These are phyloP conservation scores for Lathyrus sativus DNA, from an alignment of 306 rosid species.

Conservation along the genomic window DNA sequence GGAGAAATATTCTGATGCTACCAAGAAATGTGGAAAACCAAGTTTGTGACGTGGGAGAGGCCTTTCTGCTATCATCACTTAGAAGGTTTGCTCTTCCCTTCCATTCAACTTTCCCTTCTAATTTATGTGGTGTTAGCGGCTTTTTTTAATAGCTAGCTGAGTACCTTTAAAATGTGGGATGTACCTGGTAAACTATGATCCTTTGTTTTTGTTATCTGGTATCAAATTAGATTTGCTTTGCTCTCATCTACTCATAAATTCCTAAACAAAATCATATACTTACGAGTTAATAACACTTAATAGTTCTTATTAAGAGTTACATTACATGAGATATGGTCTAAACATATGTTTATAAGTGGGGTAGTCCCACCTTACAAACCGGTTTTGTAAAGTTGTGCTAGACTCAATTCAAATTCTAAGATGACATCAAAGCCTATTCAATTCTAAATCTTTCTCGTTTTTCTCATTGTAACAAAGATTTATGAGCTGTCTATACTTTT, in stretches of 20 bases:
- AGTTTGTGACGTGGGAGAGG: constrained; percentile 86
- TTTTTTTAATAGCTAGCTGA: constrained; percentile 20
- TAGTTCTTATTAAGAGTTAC: constrained; percentile 12
- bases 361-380: too few relatives aligned
- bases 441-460: background rate
- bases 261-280: constrained; percentile 3
- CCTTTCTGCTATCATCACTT: constrained; percentile 80
- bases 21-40: constrained; percentile 80
- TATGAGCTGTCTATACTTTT: background rate
- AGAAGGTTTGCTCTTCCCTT: constrained; percentile 59
- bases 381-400: too few relatives aligned
- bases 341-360: too few relatives aligned
- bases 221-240: constrained; percentile 1
- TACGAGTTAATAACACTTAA: constrained; percentile 18
- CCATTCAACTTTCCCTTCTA: constrained; percentile 14
- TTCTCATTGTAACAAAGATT: constrained; percentile 16
- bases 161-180: background rate
- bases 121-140: constrained; percentile 10
- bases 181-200: constrained; percentile 26
- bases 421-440: too few relatives aligned
- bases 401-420: too few relatives aligned
- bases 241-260: background rate
- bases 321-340: too few relatives aligned
- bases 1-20: constrained; percentile 61
- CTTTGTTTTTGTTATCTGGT: background rate